Conservation (phyloP, 768 basidiomycete genomes). For the Kwoniella mangroviensis region DNA sequence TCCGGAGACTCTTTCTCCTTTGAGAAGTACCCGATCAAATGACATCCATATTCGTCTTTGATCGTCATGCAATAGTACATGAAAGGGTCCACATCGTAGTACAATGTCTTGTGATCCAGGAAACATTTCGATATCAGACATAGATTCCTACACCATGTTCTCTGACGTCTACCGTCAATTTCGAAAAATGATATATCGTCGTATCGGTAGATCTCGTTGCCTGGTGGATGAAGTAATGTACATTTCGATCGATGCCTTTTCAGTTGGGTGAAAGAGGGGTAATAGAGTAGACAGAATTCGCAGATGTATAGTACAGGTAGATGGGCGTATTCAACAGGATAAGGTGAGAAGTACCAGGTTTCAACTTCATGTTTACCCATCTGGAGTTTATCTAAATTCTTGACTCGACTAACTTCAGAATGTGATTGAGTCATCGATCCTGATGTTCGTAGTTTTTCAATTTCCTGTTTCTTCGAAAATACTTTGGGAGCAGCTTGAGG, state of each 20-base stretch:
- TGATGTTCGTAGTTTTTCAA: slow-evolving; percentile 94
- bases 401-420: slow-evolving; percentile 95
- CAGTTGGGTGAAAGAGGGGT: slow-evolving; percentile 86
- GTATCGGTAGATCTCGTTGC: slow-evolving; percentile 98
- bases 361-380: slow-evolving; percentile 97
- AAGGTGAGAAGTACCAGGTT: slow-evolving; percentile 99
- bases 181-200: slow-evolving; percentile 98
- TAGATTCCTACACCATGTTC: slow-evolving; percentile 95
- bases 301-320: slow-evolving; percentile 94
- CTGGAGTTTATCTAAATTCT: slow-evolving; percentile 94
- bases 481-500: slow-evolving; percentile 63
- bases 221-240: slow-evolving; percentile 89
- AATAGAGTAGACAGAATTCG: slow-evolving; percentile 96
- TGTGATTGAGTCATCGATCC: slow-evolving; percentile 99
- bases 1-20: slow-evolving; percentile 99
- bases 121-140: slow-evolving; percentile 97
- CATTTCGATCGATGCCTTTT: slow-evolving; percentile 89
- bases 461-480: slow-evolving; percentile 97
- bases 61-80: slow-evolving; percentile 99
- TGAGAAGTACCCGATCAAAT: slow-evolving; percentile 96
- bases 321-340: slow-evolving; percentile 97
- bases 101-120: slow-evolving; percentile 98
- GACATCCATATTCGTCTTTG: slow-evolving; percentile 87
- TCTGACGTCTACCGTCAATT: slow-evolving; percentile 93
- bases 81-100: slow-evolving; percentile 99